Base-by-base conservation (phyloP, 768 basidiomycete species). In the Russula earlei region DNA sequence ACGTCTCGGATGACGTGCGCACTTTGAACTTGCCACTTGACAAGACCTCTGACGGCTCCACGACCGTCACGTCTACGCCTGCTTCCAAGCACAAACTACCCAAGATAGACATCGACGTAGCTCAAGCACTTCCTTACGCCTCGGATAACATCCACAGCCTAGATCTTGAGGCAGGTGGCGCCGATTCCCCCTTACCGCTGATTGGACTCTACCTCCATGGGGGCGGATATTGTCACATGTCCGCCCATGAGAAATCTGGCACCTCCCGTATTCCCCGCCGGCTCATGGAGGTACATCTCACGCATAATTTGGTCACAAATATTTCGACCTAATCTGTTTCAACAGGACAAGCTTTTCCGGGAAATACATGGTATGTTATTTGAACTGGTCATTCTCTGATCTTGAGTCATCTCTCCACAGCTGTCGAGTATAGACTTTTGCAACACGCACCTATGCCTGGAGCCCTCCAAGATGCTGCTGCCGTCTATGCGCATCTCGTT, bases 191-290 rank as follows among this genome's bases (percentile, higher is more conserved):
- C 5, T 52, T 58, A 0, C 50, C 17, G 10, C 42, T 76, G 33
- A 69, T 79, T 34, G 77, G 77, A 2, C 69, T 79, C 15, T 80
- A 76, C 66, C 69, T 79, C 65, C 79, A 80, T 49, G 78, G 79
- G 20, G 78, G 79, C 19, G 79, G 77, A 14, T 80, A 78, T 55
- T 78, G 75, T 59, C 79, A 80, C 58, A 78, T 79, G 76, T 79
- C 78, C 22, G 79, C 77, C 0, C 77, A 79, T 52, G 79, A 80
- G 63, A 67, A 64, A 8, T 68, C 75, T 34, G 62, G 72, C 20
- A 77, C 78, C 4, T 79, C 77, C 2, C 68, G 74, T 49, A 75
- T 81, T 46, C 78, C 78, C 11, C 67, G 75, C 25, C 68, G 74
- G 19, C 59, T 79, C 6, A 70, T 77, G 41, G 69, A 74, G 66